A percentile compares a stretch with the other conserved stretches of the same genome.
phyloP scores from a whole-genome alignment of 805 yeast species.

The Ogataea dorogensis region DNA sequence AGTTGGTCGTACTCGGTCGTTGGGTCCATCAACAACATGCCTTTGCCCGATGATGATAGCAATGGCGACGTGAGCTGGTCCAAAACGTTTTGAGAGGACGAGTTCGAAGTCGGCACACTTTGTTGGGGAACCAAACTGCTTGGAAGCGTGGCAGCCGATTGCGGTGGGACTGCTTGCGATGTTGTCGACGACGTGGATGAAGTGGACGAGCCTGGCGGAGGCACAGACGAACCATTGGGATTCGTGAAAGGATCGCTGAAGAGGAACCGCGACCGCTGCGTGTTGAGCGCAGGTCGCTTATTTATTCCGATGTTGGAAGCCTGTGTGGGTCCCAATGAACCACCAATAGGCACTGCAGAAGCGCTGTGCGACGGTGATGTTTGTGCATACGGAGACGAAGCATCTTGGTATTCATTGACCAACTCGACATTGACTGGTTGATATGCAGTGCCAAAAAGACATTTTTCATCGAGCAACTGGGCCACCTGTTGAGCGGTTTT shows the following conservation, averaged over 20 bases:
- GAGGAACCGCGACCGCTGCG: conserved; percentile 65
- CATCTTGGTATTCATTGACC: conserved; percentile 32
- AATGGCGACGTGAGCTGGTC: conserved; percentile 27
- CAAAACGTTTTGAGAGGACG: conserved; percentile 22
- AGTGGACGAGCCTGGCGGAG: conserved; percentile 20
- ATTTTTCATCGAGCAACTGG: conserved; percentile 41
- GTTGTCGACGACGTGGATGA: conserved; percentile 17
- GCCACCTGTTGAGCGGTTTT: conserved; percentile 43
- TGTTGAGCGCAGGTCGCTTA: conserved; percentile 54
- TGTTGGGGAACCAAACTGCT: conserved; percentile 12
- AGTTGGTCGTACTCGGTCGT: conserved; percentile 48
- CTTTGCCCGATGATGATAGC: conserved; percentile 37
- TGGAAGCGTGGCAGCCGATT: conserved; percentile 14
- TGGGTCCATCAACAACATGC: conserved; percentile 44
- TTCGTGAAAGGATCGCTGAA: conserved; percentile 59
- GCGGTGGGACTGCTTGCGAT: conserved; percentile 14
- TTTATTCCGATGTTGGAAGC: conserved; percentile 11
- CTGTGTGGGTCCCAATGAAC: conserved; percentile 13
- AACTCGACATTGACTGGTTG: conserved; percentile 41
- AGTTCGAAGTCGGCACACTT: conserved; percentile 35
- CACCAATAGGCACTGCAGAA: conserved; percentile 13
- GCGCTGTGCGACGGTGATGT: conserved; percentile 19
- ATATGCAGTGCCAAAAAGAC: conserved; percentile 51
- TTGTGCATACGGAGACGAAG: conserved; percentile 16
- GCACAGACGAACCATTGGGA: conserved; percentile 13